Conservation (phyloP, 768 basidiomycete species). For the Rhodosporidiobolus sp. region DNA sequence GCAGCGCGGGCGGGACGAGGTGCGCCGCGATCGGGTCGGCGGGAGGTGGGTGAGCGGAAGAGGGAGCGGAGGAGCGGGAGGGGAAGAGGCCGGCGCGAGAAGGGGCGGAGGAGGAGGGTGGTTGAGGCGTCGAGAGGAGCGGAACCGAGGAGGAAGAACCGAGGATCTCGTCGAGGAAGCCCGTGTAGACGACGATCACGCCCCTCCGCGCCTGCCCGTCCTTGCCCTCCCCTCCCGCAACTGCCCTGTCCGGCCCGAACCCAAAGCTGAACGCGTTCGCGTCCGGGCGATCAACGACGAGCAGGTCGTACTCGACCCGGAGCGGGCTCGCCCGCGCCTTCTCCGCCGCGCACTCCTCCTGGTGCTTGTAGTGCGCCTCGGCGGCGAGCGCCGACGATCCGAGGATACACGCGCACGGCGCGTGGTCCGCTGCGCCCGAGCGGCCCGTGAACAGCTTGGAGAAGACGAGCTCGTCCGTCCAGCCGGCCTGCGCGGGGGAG, state of each 20-base stretch:
- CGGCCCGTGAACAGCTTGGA: slow-evolving; percentile 26
- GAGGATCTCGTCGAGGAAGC: slow-evolving; percentile 84
- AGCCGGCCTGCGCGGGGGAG: not conserved
- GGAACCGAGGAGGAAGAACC: slow-evolving; percentile 21
- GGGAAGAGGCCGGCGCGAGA: slow-evolving; percentile 55
- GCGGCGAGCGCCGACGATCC: too few relatives aligned
- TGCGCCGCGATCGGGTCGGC: slow-evolving; percentile 37
- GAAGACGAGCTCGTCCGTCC: slow-evolving; percentile 44
- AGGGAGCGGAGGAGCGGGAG: slow-evolving; percentile 42
- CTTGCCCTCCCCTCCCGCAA: not conserved
- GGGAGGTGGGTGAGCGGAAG: not conserved
- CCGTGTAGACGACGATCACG: slow-evolving; percentile 90
- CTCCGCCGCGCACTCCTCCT: slow-evolving; percentile 53
- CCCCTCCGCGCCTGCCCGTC: slow-evolving; percentile 50
- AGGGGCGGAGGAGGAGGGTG: slow-evolving; percentile 55
- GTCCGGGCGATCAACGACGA: slow-evolving; percentile 82
- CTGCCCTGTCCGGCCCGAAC: slow-evolving; percentile 82
- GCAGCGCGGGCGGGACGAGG: slow-evolving; percentile 54
- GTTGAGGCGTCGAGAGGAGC: too few relatives aligned
- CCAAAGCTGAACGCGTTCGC: slow-evolving; percentile 94
- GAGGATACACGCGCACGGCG: slow-evolving; percentile 24
- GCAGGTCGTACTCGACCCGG: slow-evolving; percentile 83
- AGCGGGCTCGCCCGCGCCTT: slow-evolving; percentile 45
- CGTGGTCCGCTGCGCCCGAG: slow-evolving; percentile 49
- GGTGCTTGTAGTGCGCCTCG: slow-evolving; percentile 43